These are phyloP conservation scores for Podila verticillata DNA, from an alignment of 192 early-diverging fungal genomes.

Conservation along the genomic window DNA sequence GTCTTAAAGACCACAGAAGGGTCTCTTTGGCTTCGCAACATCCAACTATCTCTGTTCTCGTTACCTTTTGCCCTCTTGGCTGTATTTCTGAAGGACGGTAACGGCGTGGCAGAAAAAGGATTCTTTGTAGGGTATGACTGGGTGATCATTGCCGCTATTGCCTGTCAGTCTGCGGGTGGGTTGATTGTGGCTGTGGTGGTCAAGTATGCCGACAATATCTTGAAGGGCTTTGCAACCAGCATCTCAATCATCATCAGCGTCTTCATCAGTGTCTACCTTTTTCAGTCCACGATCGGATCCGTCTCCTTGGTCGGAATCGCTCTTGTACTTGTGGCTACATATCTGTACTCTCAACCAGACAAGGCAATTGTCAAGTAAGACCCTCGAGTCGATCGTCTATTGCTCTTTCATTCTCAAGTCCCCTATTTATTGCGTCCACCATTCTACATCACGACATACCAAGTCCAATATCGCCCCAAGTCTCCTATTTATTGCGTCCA, in stretches of 20 bases:
- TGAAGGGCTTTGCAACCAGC: constrained; percentile 98
- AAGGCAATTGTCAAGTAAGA: constrained; percentile 40
- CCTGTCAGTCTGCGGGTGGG: constrained; percentile 91
- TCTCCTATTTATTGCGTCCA: no score
- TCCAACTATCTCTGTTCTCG: constrained; percentile 90
- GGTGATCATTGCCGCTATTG: constrained; percentile 85
- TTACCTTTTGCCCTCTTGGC: constrained; percentile 85
- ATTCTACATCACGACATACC: no score
- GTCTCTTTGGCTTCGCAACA: constrained; percentile 90
- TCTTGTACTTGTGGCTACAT: constrained; percentile 79
- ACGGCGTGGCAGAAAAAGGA: constrained; percentile 72
- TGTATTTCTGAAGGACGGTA: constrained; percentile 80
- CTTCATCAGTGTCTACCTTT: constrained; percentile 83
- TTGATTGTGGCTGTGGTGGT: constrained; percentile 96
- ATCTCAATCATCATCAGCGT: constrained; percentile 94
- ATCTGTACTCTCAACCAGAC: constrained; percentile 73
- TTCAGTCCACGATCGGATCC: constrained; percentile 71
- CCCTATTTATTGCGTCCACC: no score
- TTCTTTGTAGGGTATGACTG: constrained; percentile 94
- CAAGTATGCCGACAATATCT: constrained; percentile 98
- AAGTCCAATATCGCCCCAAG: no score
- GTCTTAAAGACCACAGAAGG: constrained; percentile 88
- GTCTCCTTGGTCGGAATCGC: constrained; percentile 79
- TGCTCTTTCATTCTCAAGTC: no score
- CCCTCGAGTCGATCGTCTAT: background rate